phyloP scores from a whole-genome alignment of 1,284 basidiomycete species.

The Peniophora sp. region DNA sequence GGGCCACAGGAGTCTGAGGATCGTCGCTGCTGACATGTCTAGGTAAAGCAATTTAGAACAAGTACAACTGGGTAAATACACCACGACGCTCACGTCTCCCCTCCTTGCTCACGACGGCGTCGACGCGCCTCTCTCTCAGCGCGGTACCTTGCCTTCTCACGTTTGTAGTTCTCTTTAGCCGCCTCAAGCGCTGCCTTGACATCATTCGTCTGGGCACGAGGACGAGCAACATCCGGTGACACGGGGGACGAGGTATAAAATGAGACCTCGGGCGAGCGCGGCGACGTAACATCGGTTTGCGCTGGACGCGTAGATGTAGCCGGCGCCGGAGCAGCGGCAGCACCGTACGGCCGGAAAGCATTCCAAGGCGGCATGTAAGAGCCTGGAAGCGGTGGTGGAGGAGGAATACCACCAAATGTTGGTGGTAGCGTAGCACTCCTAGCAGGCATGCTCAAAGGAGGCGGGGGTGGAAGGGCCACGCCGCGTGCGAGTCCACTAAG shows the following conservation, averaged over 20 bases:
- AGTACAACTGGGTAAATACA: constrained; percentile 5
- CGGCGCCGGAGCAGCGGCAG: constrained; percentile 9
- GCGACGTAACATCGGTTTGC: neutral
- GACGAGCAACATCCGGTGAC: constrained; percentile 28
- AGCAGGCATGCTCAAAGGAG: constrained; percentile 9
- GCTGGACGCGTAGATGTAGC: neutral
- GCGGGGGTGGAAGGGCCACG: constrained; percentile 2
- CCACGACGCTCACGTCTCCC: constrained; percentile 10
- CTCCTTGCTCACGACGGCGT: constrained; percentile 20
- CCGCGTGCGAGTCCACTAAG: no score
- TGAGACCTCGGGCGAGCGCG: constrained; percentile 14
- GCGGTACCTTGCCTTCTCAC: constrained; percentile 61
- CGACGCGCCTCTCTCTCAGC: constrained; percentile 44
- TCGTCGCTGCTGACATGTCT: constrained; percentile 6
- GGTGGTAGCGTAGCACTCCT: no score
- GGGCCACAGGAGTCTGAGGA: constrained; percentile 5
- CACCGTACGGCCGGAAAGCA: constrained; percentile 10
- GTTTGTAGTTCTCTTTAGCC: constrained; percentile 60
- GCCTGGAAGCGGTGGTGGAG: constrained; percentile 2
- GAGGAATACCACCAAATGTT: neutral
- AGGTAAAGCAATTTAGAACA: constrained; percentile 9
- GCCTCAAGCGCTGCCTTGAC: constrained; percentile 49
- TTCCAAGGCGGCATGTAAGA: constrained; percentile 5
- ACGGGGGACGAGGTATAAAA: constrained; percentile 18
- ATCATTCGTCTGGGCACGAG: constrained; percentile 3